Conservation (phyloP, 2,329 filamentous ascomycete species). For the Keithomyces neogunnii region DNA sequence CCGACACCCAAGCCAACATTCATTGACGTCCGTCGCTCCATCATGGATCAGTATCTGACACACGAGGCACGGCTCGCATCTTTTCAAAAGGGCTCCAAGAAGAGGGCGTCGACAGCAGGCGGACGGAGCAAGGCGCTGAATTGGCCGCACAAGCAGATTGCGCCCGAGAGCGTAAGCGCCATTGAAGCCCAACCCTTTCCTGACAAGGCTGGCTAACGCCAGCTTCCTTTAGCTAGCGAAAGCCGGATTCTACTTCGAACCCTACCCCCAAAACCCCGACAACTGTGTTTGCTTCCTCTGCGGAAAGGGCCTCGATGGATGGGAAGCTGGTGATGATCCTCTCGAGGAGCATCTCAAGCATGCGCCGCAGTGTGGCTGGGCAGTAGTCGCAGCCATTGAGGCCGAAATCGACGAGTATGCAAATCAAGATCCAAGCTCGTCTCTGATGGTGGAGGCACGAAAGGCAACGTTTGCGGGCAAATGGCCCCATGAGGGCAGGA, state of each 20-base stretch:
- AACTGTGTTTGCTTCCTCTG: slow-evolving; percentile 90
- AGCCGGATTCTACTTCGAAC: slow-evolving; percentile 86
- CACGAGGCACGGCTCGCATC: slow-evolving; percentile 72
- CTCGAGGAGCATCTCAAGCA: slow-evolving; percentile 79
- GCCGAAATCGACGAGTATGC: slow-evolving; percentile 53
- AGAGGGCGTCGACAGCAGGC: slow-evolving; percentile 59
- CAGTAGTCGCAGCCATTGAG: slow-evolving; percentile 58
- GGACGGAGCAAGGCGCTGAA: slow-evolving; percentile 44
- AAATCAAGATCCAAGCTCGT: slow-evolving; percentile 64
- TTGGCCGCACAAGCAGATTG: slow-evolving; percentile 63
- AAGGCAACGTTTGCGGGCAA: slow-evolving; percentile 71
- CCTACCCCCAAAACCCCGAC: slow-evolving; percentile 65
- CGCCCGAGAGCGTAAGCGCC: slow-evolving; percentile 20
- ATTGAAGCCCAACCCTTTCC: background rate
- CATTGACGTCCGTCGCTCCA: slow-evolving; percentile 6
- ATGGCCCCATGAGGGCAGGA: slow-evolving; percentile 87
- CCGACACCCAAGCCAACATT: slow-evolving; percentile 10
- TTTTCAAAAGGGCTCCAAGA: slow-evolving; percentile 62
- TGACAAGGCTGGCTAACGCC: slow-evolving; percentile 13
- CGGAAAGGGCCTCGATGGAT: slow-evolving; percentile 75
- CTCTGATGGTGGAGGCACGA: slow-evolving; percentile 66
- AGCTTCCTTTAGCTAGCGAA: slow-evolving; percentile 58
- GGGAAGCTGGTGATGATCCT: slow-evolving; percentile 81
- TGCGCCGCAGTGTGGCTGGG: slow-evolving; percentile 78
- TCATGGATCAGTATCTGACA: slow-evolving; percentile 41